Conservation (phyloP, 2,329 filamentous ascomycete genomes). For the Fusarium buharicum region DNA sequence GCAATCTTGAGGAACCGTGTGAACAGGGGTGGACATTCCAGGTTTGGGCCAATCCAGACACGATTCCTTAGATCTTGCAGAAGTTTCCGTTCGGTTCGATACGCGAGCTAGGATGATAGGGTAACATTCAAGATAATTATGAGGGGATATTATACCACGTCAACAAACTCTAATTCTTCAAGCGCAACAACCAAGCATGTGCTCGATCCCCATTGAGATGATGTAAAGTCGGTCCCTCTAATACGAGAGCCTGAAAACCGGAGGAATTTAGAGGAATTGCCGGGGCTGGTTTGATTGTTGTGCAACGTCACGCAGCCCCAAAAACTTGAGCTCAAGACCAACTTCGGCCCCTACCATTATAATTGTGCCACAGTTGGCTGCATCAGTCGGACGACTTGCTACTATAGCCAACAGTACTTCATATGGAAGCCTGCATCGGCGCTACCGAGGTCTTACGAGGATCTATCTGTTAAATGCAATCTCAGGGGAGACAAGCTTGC, state of each 20-base stretch:
- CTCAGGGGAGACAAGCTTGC: background rate
- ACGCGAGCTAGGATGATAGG: constrained; percentile 20
- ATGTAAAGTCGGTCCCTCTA: background rate
- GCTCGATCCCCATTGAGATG: background rate
- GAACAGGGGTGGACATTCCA: background rate
- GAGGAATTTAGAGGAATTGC: background rate
- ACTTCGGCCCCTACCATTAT: background rate
- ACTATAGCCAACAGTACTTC: background rate
- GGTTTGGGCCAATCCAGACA: constrained; percentile 27
- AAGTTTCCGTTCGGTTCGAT: constrained; percentile 4
- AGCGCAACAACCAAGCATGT: background rate
- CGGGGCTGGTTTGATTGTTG: constrained; percentile 19
- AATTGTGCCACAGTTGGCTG: background rate
- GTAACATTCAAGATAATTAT: constrained; percentile 12
- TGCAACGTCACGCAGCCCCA: constrained; percentile 15
- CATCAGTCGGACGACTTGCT: background rate
- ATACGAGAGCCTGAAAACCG: background rate
- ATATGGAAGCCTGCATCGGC: constrained; percentile 6
- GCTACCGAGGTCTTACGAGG: background rate
- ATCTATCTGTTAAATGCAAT: background rate
- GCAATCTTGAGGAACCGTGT: constrained; percentile 9
- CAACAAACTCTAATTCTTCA: background rate
- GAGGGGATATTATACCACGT: background rate
- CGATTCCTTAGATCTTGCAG: constrained; percentile 22
- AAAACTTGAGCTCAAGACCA: constrained; percentile 15